These are phyloP conservation scores for Brassica cretica DNA, from an alignment of 345 rosid species.

Conservation along the genomic window DNA sequence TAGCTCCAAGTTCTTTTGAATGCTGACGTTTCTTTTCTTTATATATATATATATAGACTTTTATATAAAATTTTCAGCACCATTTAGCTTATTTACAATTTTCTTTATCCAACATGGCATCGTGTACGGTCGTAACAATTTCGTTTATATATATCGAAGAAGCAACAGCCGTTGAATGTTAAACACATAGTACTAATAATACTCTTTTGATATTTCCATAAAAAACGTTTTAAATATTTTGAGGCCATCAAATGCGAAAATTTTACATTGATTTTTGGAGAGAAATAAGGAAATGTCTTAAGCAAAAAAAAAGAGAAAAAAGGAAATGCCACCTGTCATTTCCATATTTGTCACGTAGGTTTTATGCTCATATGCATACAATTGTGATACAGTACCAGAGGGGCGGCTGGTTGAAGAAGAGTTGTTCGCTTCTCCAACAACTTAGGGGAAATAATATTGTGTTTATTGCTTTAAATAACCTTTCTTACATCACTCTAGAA, in stretches of 20 bases:
- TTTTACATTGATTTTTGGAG: conserved; percentile 5
- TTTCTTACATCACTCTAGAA: neutral
- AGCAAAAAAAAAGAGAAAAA: neutral
- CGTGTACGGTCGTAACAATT: conserved; percentile 18
- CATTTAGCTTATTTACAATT: conserved; percentile 8
- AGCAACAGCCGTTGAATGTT: neutral
- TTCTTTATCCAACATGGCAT: conserved; percentile 1
- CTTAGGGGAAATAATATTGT: conserved; percentile 1
- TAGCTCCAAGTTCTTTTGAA: conserved; percentile 29
- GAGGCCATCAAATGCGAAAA: conserved; percentile 23
- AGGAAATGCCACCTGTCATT: conserved; percentile 31
- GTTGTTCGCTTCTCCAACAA: conserved; percentile 22
- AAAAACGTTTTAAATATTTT: neutral
- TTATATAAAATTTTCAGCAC: conserved; percentile 1
- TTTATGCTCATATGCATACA: conserved; percentile 10
- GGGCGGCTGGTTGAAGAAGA: conserved; percentile 23
- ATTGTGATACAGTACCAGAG: neutral
- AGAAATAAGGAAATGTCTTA: conserved; percentile 19
- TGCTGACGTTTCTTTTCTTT: conserved; percentile 9
- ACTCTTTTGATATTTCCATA: neutral
- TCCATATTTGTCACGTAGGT: conserved; percentile 31
- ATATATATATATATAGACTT: too few species aligned
- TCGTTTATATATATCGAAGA: conserved; percentile 1
- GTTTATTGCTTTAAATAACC: neutral
- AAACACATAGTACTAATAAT: too few species aligned